Base-by-base conservation (phyloP, 148 eudicot species). In the Amaranthus hypochondriacus region DNA sequence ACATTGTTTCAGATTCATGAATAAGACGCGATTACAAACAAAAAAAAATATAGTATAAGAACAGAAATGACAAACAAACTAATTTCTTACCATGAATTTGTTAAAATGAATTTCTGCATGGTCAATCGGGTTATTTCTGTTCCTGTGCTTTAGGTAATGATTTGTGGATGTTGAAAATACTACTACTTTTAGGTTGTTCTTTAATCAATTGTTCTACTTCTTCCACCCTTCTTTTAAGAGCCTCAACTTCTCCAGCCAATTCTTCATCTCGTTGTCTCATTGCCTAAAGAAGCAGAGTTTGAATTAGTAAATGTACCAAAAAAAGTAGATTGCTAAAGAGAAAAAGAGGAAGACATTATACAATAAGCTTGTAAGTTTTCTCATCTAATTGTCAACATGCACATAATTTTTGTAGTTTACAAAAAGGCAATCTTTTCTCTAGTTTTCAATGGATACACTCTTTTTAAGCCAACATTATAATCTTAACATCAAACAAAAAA, bases 231-330 rank as follows among this genome's bases (percentile, higher is more conserved):
- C 76, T 84, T 79, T 84, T 88, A 53, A 90, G 81, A 73, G 76
- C 79, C 77, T 90, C 87, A 10, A 88, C 53, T 74, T 92, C 97
- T 75, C 70, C 75, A 3, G 87, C 83, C 70, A 89, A 68, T 56
- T 82, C 84, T 51, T 87, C 92, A 66, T 89, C 92, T 49, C 84
- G 83, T 71, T 89, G 91, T 82, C 73, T 86, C 86, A 92, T 44
- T 55, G 78, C 89, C 97, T 92, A 64, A 48, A n/a, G 77, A 50
- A 58, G 76, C 53, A 68, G 43, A 71, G 50, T 28, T 12, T 5
- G 55, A 12, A 69, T 54, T 28, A 28, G 49, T 73, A 73, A 73
- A 78, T 52, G 71, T 58, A 73, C 7, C 50, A 78, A 18, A 11
- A 60, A 71, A 9, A 53, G 52, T 47, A 71, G 44, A 47, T 13